Conservation (phyloP, 179 eudicot species). For the Beta corolliflora region DNA sequence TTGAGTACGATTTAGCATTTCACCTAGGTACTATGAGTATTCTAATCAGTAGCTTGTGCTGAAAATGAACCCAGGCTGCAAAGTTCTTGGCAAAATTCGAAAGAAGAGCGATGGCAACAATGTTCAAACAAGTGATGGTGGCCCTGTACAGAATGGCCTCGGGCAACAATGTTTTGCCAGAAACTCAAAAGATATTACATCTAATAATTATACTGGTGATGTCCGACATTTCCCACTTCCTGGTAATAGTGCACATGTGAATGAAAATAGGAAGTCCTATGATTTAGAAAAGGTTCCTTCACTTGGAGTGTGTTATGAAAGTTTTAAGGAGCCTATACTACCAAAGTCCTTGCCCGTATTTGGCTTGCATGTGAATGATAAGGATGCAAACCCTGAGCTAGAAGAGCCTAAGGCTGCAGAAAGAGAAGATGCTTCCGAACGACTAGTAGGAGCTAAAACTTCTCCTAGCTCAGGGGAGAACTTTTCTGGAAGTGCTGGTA, state of each 20-base stretch:
- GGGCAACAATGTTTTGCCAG: conserved; percentile 26
- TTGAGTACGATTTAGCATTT: background rate
- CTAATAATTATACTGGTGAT: conserved; percentile 17
- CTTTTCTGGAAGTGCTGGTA: conserved; percentile 35
- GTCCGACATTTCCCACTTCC: conserved; percentile 24
- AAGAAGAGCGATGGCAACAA: conserved; percentile 35
- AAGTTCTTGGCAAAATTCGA: conserved; percentile 59
- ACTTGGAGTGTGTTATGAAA: conserved; percentile 33
- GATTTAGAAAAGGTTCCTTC: conserved; percentile 28
- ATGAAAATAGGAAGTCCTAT: conserved; percentile 20
- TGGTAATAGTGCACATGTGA: conserved; percentile 27
- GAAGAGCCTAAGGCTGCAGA: conserved; percentile 36
- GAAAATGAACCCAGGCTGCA: conserved; percentile 48
- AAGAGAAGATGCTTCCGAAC: conserved; percentile 34
- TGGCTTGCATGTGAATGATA: conserved; percentile 26
- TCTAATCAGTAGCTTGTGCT: conserved; percentile 20
- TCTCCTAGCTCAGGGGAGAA: conserved; percentile 40
- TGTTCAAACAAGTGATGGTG: conserved; percentile 35
- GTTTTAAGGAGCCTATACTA: conserved; percentile 20
- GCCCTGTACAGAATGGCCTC: conserved; percentile 31
- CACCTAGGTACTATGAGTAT: background rate
- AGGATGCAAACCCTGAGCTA: conserved; percentile 29
- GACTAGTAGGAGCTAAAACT: conserved; percentile 33
- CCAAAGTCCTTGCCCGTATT: conserved; percentile 24
- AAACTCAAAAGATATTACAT: conserved; percentile 22